Evolutionary conservation across 495 filamentous ascomycete species (phyloP), one percentile per base, ranked within the genome.

Genomic region (Annulohypoxylon moriforme): DNA sequence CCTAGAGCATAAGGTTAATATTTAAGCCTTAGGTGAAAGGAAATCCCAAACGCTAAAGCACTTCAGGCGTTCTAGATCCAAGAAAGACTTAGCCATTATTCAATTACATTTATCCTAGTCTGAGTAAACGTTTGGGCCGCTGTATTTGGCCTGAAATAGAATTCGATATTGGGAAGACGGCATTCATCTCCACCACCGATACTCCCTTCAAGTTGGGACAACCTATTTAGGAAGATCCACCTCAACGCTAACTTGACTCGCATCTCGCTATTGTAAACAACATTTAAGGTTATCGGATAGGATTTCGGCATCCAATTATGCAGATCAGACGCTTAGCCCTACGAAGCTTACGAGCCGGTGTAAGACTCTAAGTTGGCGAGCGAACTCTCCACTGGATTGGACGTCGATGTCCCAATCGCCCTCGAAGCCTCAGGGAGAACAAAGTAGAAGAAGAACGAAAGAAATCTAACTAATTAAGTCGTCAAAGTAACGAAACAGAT

Each of bases 231-330:
- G 40, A 3, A 53, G 10, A 55, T 55, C 29, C 50, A 22, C 33
- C 27, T 20, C 22, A 20, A 14, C 9, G 5, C 20, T 20, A 4
- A 22, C 46, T 46, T 73, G 67, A 70, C 66, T 73, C 70, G 66
- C 42, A 31, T 24, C 24, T 46, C 59, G 10, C 55, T 50, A 47
- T 34, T 63, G 42, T 49, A 29, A 44, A 16, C 58, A 59, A 2
- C 1, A 55, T 38, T 38, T 44, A 36, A 27, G 18, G 34, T 36
- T 49, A 20, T 29, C 47, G 24, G 36, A 24, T 38, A 33, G 57
- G 18, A 34, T 33, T 11, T 11, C 49, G 42, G 8, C n/a, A 47
- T 18, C 63, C 34, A 63, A 22, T 67, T 42, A 53, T 9, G 29
- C n/a, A 13, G 11, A 38, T 18, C 49, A 38, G 29, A 62, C 34